These are phyloP conservation scores for Phytophthora sp. DNA, from an alignment of 352 stramenopile species.

Conservation along the genomic window DNA sequence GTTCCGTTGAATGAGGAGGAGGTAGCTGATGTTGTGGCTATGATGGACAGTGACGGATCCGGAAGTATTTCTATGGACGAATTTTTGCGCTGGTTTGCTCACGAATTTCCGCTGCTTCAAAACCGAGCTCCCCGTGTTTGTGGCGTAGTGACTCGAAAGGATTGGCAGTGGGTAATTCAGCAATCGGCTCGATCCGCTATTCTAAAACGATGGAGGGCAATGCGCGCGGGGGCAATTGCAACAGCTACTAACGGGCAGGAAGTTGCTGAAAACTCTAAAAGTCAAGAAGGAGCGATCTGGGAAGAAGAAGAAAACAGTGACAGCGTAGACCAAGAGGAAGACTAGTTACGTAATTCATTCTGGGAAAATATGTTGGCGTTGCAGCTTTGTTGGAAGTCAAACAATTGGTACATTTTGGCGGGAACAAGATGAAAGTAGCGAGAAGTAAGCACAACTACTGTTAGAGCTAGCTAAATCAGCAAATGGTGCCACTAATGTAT, in stretches of 20 bases:
- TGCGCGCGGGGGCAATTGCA: conserved; percentile 26
- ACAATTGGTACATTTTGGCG: too few species aligned
- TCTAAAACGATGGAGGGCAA: conserved; percentile 57
- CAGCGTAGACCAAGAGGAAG: too few species aligned
- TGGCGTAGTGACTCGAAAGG: conserved; percentile 51
- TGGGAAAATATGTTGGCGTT: too few species aligned
- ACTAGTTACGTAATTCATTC: too few species aligned
- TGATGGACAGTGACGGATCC: conserved; percentile 84
- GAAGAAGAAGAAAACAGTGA: conserved; percentile 7
- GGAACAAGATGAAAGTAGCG: too few species aligned
- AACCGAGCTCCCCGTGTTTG: conserved; percentile 56
- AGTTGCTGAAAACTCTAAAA: not conserved
- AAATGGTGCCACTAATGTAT: too few species aligned
- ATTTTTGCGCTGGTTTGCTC: conserved; percentile 69
- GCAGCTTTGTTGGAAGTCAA: too few species aligned
- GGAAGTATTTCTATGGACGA: conserved; percentile 69
- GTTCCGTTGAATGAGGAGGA: conserved; percentile 64
- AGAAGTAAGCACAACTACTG: too few species aligned
- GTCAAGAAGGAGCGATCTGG: not conserved
- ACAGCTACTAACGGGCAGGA: conserved; percentile 1
- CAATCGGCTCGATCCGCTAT: conserved; percentile 54
- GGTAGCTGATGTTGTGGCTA: conserved; percentile 67
- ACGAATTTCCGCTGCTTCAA: conserved; percentile 63
- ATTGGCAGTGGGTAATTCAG: conserved; percentile 73
- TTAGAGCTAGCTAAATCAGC: too few species aligned